Base-by-base conservation (phyloP, 352 stramenopile species). In the Thraustotheca clavata region DNA sequence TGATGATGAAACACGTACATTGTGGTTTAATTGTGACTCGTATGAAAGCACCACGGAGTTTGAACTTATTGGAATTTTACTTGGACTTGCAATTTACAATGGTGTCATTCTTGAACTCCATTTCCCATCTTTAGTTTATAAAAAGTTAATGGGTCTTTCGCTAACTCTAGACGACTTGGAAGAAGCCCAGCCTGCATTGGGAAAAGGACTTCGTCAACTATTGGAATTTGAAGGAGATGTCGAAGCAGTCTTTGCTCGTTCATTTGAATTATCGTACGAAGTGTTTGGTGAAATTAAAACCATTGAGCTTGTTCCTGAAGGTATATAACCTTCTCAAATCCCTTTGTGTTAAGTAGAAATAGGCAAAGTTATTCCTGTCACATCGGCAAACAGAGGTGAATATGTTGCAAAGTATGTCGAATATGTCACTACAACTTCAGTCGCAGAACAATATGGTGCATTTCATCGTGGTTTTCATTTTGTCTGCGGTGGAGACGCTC, bases 41-140 rank as follows among this genome's bases (percentile, higher is more conserved):
- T 60, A 89, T n/a, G 83, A 92, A 61, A 69, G 76, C 1, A 86
- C 77, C 3, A 91, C 90, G 76, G 81, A 92, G 74, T 94, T 86
- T 61, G 81, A 94, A 68, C 71, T 94, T 12, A 89, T 94, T 69
- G 85, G 85, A 27, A 89, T 87, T 35, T 57, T 94, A 11, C 67
- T 92, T 4, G 85, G 78, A 24, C 61, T 94, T 7, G 85, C 85
- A 12, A 90, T 94, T 40, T 94, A 94, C 68, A 94, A 94, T 26
- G 74, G 76, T 8, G 83, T 94, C 24, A 91, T 94, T 36, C 59
- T 94, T 24, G 84, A 94, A 31, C 68, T 94, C 7, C 80, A 82
- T 32, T 92, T 94, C 50, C 85, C 85, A 0, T 79, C 86, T 32
- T 75, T 82, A 24, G 78, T 93, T 41, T 93, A 91, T 73, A 93